A percentile compares a stretch with the other conserved stretches of the same genome.
Conservation (phyloP, 805 yeast genomes). For the Ogataea saltuana region DNA sequence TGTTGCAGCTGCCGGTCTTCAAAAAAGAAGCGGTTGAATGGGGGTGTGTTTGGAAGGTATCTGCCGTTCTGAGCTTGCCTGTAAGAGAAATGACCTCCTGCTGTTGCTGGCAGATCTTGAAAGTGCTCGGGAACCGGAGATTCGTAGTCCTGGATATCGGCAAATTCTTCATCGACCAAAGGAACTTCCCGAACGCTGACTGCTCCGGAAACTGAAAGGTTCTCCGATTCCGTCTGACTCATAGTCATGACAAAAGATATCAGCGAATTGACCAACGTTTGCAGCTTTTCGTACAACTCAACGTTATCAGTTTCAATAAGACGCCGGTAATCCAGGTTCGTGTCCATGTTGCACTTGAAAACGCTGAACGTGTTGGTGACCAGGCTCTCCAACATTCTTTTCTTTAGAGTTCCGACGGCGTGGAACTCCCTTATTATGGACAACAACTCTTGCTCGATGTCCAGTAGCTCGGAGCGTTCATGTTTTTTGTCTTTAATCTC, state of each 20-base stretch:
- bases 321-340: background rate
- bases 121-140: background rate
- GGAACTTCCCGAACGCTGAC: conserved; percentile 4
- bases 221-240: conserved; percentile 10
- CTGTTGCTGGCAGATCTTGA: no score
- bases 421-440: conserved; percentile 11
- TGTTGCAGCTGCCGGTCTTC: background rate
- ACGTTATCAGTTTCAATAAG: conserved; percentile 25
- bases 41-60: conserved; percentile 1
- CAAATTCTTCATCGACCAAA: conserved; percentile 16
- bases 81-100: background rate
- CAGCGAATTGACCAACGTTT: conserved; percentile 33
- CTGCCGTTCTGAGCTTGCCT: background rate
- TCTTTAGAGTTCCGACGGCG: conserved; percentile 13
- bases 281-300: conserved; percentile 35
- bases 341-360: conserved; percentile 13
- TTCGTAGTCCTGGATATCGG: conserved; percentile 13
- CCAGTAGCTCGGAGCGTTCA: conserved; percentile 11
- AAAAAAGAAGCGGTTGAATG: conserved; percentile 1
- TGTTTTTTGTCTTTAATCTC: background rate
- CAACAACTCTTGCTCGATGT: conserved; percentile 17
- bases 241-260: conserved; percentile 35
- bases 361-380: conserved; percentile 19
- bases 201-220: background rate
- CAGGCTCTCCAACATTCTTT: conserved; percentile 15